Base-by-base conservation (phyloP, 179 eudicot species). In the Amaranthus tricolor region DNA sequence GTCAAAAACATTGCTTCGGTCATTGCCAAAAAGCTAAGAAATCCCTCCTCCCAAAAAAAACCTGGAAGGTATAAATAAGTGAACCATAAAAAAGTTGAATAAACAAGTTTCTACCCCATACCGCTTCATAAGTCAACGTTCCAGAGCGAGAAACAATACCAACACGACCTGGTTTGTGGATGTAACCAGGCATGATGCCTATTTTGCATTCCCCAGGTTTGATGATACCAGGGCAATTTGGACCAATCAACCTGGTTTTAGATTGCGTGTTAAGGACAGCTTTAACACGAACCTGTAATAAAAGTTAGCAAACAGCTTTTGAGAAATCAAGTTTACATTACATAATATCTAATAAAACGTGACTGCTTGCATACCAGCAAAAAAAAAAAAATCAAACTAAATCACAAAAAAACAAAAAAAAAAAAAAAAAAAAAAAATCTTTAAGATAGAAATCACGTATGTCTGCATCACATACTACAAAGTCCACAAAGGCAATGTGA, bases 81-180 rank as follows among this genome's bases (percentile, higher is more conserved):
- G n/a, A n/a, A 64, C 20, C 75, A 54, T 24, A 24, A 8, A 64
- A n/a, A n/a, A n/a, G n/a, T n/a, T n/a, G n/a, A n/a, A n/a, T n/a
- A n/a, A n/a, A n/a, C n/a, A n/a, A n/a, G n/a, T n/a, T n/a, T n/a
- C n/a, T n/a, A n/a, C n/a, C n/a, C 72, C 97, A 84, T 78, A 95
- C 99, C 73, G 99, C 99, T 88, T 95, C 99, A 86, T 95, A 95
- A 44, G 99, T 95, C 90, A 95, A 77, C 72, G 99, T 95, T 60
- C 99, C 99, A 73, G 99, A 95, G 78, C 99, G 90, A 73, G 99
- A 95, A 76, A 95, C 99, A 84, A 95, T 95, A 72, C 99, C 99
- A 15, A 95, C 81, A 79, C 98, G 98, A 17, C 99, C 99, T 49
- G 99, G 99, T 84, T 95, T 95, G 87, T 95, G 99, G 82, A 95